Percentiles rank a stretch among this genome's conserved stretches.
phyloP scores from a whole-genome alignment of 257 asterid genomes.

The Capsicum chinense region DNA sequence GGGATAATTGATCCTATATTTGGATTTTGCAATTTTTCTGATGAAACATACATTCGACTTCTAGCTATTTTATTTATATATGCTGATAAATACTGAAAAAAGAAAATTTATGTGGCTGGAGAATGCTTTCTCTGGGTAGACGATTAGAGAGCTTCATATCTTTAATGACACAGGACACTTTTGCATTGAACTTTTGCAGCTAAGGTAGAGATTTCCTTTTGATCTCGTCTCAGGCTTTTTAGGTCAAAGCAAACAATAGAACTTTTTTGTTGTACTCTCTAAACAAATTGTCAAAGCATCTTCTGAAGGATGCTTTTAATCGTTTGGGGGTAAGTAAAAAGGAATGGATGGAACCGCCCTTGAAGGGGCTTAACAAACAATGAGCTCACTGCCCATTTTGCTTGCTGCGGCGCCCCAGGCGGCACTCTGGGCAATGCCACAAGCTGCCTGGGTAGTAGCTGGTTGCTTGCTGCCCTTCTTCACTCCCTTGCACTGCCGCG shows the following conservation, averaged over 20 bases:
- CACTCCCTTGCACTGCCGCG: too few species aligned
- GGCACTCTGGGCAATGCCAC: too few species aligned
- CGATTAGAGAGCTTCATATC: constrained; percentile 11
- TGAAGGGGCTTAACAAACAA: too few species aligned
- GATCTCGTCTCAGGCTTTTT: neutral
- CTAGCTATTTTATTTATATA: neutral
- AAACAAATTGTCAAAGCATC: neutral
- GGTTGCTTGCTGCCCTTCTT: too few species aligned
- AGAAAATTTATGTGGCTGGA: neutral
- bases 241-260: neutral
- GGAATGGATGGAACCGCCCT: too few species aligned
- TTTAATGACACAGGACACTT: neutral
- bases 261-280: neutral
- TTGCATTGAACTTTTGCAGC: neutral
- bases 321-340: too few species aligned
- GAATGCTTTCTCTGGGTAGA: neutral
- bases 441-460: too few species aligned
- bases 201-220: neutral
- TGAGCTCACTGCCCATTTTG: too few species aligned
- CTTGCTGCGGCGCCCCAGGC: too few species aligned
- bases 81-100: neutral
- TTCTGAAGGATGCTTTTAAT: neutral
- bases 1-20: neutral
- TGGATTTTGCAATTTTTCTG: neutral
- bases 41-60: neutral